A percentile compares a stretch with the other conserved stretches of the same genome.
phyloP scores from a whole-genome alignment of 495 filamentous ascomycete species.

The Gamarada debralockiae region DNA sequence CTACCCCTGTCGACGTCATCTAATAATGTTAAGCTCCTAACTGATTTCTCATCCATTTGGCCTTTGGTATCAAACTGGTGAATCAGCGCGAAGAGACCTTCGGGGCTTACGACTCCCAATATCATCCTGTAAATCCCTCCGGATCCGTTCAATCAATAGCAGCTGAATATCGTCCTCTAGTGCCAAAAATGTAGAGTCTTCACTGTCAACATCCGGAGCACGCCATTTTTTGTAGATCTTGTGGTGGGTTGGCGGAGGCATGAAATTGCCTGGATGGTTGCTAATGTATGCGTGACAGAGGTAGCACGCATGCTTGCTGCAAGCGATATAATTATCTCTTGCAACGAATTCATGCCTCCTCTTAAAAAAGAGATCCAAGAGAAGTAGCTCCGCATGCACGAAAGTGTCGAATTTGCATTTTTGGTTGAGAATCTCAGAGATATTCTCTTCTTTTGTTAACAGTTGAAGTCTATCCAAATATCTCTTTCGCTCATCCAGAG shows the following conservation, averaged over 20 bases:
- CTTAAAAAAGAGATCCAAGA: slow-evolving; percentile 11
- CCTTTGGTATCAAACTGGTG: too few species aligned
- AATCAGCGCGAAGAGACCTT: too few species aligned
- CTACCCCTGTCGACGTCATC: too few species aligned
- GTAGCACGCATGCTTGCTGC: slow-evolving; percentile 21
- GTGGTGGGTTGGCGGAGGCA: slow-evolving; percentile 7
- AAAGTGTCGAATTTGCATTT: not conserved
- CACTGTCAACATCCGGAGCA: slow-evolving; percentile 5
- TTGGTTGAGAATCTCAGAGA: not conserved
- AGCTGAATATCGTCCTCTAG: too few species aligned
- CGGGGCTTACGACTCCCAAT: too few species aligned
- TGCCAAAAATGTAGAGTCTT: too few species aligned
- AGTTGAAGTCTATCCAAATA: not conserved
- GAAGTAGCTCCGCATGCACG: slow-evolving; percentile 19
- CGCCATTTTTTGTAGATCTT: slow-evolving; percentile 14
- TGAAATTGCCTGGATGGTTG: slow-evolving; percentile 7
- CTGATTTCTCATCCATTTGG: too few species aligned
- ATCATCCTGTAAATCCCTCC: too few species aligned
- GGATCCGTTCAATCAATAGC: too few species aligned
- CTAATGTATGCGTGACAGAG: slow-evolving; percentile 15
- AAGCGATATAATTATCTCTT: slow-evolving; percentile 19
- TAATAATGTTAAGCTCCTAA: too few species aligned
- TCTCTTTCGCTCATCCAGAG: not conserved
- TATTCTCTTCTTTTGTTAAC: not conserved
- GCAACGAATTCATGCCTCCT: slow-evolving; percentile 3